These are phyloP conservation scores for Nakazawaea pomicola DNA, from an alignment of 805 yeast species.

Conservation along the genomic window DNA sequence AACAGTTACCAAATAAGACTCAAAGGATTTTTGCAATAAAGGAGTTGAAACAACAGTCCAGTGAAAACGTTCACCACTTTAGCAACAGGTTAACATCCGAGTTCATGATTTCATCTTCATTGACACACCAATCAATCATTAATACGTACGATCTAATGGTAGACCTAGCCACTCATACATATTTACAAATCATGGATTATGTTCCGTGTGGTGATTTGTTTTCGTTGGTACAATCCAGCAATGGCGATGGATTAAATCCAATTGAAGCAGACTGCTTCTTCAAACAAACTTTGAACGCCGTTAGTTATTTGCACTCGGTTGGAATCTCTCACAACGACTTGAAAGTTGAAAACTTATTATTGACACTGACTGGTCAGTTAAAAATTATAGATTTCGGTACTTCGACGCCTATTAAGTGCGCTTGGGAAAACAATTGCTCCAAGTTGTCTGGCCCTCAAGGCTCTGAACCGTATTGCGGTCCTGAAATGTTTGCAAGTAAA, in stretches of 20 bases:
- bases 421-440: constrained; percentile 75
- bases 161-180: constrained; percentile 61
- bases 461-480: constrained; percentile 87
- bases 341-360: constrained; percentile 80
- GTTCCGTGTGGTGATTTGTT: constrained; percentile 85
- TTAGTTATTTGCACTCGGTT: constrained; percentile 79
- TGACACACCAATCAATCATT: constrained; percentile 71
- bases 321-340: constrained; percentile 94
- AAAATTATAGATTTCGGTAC: constrained; percentile 87
- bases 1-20: constrained; percentile 34
- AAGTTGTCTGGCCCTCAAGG: constrained; percentile 66
- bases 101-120: constrained; percentile 78
- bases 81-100: constrained; percentile 80
- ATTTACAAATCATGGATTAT: constrained; percentile 92
- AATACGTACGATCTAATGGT: constrained; percentile 78
- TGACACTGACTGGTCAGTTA: constrained; percentile 60
- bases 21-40: constrained; percentile 63
- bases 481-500: constrained; percentile 67
- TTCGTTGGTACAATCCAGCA: constrained; percentile 46
- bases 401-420: constrained; percentile 83
- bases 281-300: constrained; percentile 80
- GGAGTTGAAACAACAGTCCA: constrained; percentile 59
- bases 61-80: constrained; percentile 53
- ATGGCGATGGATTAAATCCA: constrained; percentile 49
- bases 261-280: constrained; percentile 84